These are phyloP conservation scores for Papilionanthe hybrid DNA, from an alignment of 116 monocot genomes.

Conservation along the genomic window DNA sequence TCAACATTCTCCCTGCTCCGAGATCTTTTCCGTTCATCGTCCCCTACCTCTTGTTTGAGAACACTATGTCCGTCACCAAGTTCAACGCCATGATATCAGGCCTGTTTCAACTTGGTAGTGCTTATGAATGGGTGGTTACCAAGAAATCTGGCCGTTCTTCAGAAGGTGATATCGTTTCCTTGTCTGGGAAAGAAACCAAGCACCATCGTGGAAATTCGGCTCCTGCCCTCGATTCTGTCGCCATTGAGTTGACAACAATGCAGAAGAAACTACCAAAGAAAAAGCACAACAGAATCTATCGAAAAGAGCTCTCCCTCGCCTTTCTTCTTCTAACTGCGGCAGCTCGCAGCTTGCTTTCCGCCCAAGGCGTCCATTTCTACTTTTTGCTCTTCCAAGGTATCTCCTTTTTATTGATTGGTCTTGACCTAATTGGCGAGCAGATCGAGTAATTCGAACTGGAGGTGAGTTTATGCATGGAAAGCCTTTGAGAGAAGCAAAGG, in stretches of 20 bases:
- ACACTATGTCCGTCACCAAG: constrained; percentile 95
- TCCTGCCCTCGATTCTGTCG: not conserved
- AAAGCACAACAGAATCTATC: constrained; percentile 58
- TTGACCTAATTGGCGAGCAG: constrained; percentile 84
- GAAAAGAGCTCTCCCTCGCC: constrained; percentile 67
- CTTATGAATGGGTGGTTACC: constrained; percentile 95
- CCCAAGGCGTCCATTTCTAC: constrained; percentile 91
- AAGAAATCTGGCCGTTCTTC: constrained; percentile 82
- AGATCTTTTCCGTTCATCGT: constrained; percentile 80
- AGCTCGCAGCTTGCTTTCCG: constrained; percentile 58
- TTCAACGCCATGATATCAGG: constrained; percentile 94
- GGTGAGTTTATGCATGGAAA: not conserved
- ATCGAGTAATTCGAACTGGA: constrained; percentile 10
- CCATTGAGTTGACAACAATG: constrained; percentile 18
- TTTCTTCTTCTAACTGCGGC: constrained; percentile 73
- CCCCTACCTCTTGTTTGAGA: constrained; percentile 88
- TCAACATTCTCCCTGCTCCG: constrained; percentile 74
- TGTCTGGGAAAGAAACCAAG: constrained; percentile 39
- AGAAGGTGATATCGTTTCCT: constrained; percentile 52
- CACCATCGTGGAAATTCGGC: not conserved
- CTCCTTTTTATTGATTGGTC: constrained; percentile 68
- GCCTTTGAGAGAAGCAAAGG: not conserved
- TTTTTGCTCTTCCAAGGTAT: constrained; percentile 85
- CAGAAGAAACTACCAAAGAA: constrained; percentile 21
- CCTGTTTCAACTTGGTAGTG: constrained; percentile 60